Conservation (phyloP, 1,284 basidiomycete genomes). For the Ceratobasidium papillatum region DNA sequence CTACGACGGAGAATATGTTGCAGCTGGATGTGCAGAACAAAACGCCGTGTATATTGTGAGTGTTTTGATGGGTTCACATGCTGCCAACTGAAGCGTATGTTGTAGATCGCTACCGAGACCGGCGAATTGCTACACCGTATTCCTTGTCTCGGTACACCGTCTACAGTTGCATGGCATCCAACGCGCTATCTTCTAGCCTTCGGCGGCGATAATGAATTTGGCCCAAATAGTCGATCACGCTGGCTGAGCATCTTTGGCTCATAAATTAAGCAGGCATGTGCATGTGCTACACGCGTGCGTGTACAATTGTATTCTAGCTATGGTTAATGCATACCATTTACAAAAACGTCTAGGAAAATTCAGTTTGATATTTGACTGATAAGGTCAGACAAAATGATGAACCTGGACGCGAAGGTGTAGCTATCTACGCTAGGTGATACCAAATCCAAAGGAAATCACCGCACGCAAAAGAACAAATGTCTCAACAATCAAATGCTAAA, state of each 20-base stretch:
- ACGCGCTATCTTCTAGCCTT: constrained; percentile 25
- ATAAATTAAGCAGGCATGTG: too few relatives aligned
- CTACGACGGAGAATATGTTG: constrained; percentile 30
- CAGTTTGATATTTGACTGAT: too few relatives aligned
- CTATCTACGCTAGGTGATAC: too few relatives aligned
- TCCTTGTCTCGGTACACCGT: constrained; percentile 29
- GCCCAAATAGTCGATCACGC: constrained; percentile 28
- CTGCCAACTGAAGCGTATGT: background rate
- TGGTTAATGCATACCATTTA: too few relatives aligned
- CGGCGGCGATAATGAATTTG: constrained; percentile 33
- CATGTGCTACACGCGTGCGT: background rate
- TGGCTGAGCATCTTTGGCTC: constrained; percentile 38
- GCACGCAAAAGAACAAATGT: too few relatives aligned
- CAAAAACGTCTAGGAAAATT: too few relatives aligned
- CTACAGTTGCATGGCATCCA: constrained; percentile 35
- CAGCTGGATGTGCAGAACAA: constrained; percentile 34
- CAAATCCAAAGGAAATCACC: too few relatives aligned
- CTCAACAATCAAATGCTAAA: too few relatives aligned
- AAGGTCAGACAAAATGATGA: too few relatives aligned
- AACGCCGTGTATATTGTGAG: constrained; percentile 26
- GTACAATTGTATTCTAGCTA: background rate
- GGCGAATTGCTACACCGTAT: constrained; percentile 31
- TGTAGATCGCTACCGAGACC: constrained; percentile 29
- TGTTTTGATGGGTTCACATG: background rate
- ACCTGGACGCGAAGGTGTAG: too few relatives aligned